Evolutionary conservation across 768 basidiomycete genomes (phyloP).

Genomic region (Jaapia argillacea): DNA sequence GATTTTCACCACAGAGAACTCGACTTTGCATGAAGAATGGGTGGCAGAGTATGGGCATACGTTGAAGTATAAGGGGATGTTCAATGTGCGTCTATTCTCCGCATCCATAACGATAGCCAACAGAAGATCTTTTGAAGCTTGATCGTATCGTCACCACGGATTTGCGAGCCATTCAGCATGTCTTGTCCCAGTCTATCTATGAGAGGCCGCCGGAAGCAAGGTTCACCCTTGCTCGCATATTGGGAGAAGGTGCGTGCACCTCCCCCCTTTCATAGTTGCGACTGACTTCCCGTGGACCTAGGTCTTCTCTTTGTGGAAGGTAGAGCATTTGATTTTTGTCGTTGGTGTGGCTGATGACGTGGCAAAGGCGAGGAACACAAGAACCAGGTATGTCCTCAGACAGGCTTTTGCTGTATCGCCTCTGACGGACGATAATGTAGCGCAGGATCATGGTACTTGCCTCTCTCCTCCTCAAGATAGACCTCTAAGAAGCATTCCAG

Average conservation of each 20-base stretch:
- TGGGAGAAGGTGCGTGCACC: conserved; percentile 3
- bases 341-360: conserved; percentile 1
- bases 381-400: not conserved
- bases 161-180: conserved; percentile 21
- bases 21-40: conserved; percentile 6
- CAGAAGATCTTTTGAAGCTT: not conserved
- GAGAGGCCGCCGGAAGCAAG: conserved; percentile 20
- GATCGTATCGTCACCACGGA: conserved; percentile 23
- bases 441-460: not conserved
- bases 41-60: conserved; percentile 6
- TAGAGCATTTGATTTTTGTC: not conserved
- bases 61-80: not conserved
- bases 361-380: conserved; percentile 4
- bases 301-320: conserved; percentile 11
- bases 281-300: not conserved
- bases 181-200: conserved; percentile 21
- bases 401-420: not conserved
- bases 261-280: not conserved
- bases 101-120: not conserved
- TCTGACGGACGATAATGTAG: conserved; percentile 4
- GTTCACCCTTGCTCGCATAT: conserved; percentile 5
- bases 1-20: not conserved
- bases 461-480: not conserved
- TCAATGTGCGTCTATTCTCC: conserved; percentile 3
- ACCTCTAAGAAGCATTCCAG: conserved; percentile 1